Evolutionary conservation across 1,139 yeast genomes (phyloP).

Genomic region (Pichia sp.): DNA sequence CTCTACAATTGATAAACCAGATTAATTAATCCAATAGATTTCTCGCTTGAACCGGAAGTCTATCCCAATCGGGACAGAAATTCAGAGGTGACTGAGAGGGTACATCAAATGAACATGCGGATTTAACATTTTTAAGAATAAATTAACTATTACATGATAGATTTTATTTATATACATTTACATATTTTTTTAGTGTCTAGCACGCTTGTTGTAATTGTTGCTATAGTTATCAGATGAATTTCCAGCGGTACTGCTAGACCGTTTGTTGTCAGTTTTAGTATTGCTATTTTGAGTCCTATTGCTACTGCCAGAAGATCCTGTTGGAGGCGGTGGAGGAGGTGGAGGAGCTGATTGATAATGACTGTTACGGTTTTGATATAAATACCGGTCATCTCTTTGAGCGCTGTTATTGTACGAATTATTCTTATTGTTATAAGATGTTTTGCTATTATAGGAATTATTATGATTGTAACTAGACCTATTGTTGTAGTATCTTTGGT

Average conservation of each 20-base stretch:
- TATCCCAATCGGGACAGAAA: no score
- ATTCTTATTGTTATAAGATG: not conserved
- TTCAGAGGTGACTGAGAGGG: no score
- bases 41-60: no score
- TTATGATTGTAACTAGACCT: not conserved
- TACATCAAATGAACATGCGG: no score
- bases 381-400: not conserved
- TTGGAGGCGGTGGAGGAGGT: not conserved
- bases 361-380: not conserved
- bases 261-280: not conserved
- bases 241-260: not conserved
- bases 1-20: no score
- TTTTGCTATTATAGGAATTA: not conserved
- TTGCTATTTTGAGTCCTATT: not conserved
- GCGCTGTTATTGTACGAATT: not conserved
- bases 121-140: no score
- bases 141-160: no score
- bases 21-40: no score
- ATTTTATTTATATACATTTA: not conserved
- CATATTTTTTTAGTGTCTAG: not conserved
- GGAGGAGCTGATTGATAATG: not conserved
- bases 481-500: not conserved
- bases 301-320: not conserved
- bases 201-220: slow-evolving; percentile 4
- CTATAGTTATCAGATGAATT: not conserved